phyloP scores from a whole-genome alignment of 2,329 filamentous ascomycete genomes.

The Aotearoamyces nothofagi region DNA sequence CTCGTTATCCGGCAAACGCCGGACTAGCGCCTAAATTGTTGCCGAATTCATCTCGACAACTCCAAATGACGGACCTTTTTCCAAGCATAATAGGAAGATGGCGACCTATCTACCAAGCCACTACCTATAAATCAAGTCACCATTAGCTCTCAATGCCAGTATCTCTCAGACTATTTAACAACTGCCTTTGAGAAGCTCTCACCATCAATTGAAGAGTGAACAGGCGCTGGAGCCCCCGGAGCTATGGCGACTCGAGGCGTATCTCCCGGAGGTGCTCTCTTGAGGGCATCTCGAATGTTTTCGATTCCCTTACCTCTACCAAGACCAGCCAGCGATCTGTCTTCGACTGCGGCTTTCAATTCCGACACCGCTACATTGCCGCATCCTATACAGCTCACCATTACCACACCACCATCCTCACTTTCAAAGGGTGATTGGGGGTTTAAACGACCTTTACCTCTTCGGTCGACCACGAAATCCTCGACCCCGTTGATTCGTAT shows the following conservation, averaged over 20 bases:
- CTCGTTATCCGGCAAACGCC: too few relatives aligned
- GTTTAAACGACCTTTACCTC: constrained; percentile 69
- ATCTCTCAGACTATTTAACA: too few relatives aligned
- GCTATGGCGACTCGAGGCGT: constrained; percentile 22
- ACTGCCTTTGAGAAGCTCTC: too few relatives aligned
- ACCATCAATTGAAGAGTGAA: too few relatives aligned
- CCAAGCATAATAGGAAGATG: too few relatives aligned
- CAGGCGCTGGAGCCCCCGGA: too few relatives aligned
- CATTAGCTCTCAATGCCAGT: too few relatives aligned
- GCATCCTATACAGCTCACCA: constrained; percentile 70
- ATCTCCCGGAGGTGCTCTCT: constrained; percentile 51
- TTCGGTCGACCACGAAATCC: constrained; percentile 56
- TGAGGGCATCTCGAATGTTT: constrained; percentile 82
- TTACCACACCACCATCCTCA: constrained; percentile 62
- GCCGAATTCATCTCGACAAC: too few relatives aligned
- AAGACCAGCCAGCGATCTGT: constrained; percentile 35
- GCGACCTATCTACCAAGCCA: too few relatives aligned
- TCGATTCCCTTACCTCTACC: constrained; percentile 67
- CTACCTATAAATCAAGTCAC: too few relatives aligned
- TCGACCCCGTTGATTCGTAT: constrained; percentile 65
- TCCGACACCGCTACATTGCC: constrained; percentile 60
- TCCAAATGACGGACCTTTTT: too few relatives aligned
- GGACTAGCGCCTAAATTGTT: too few relatives aligned
- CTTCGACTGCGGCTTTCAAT: constrained; percentile 28
- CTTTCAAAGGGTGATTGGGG: constrained; percentile 79